Percentiles rank a stretch among this genome's conserved stretches.
Conservation (phyloP, 352 stramenopile species). For the Blastocystis sp. region DNA sequence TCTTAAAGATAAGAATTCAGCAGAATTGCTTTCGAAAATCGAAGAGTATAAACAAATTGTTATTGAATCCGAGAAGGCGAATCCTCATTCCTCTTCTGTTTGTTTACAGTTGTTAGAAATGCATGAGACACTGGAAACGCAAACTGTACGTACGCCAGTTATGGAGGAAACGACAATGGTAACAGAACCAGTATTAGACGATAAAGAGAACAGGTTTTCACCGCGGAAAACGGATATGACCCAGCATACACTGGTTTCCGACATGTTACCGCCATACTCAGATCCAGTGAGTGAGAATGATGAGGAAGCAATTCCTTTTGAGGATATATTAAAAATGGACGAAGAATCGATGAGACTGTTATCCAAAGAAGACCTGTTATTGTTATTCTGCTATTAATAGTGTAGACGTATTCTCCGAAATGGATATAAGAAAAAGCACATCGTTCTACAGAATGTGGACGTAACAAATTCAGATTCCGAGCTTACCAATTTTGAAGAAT, state of each 20-base stretch:
- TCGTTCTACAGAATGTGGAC: neutral
- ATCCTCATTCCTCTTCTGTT: constrained; percentile 26
- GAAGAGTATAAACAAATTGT: neutral
- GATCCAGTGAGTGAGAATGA: neutral
- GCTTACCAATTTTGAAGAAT: neutral
- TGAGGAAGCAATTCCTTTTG: neutral
- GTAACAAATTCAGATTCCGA: neutral
- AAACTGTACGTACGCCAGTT: neutral
- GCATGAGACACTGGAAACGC: neutral
- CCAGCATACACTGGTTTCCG: neutral
- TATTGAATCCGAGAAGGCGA: neutral
- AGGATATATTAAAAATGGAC: neutral
- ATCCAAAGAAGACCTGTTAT: neutral
- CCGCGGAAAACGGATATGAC: neutral
- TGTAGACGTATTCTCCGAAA: neutral
- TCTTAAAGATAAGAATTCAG: neutral
- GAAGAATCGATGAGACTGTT: neutral
- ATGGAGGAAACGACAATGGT: neutral
- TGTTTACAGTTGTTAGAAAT: neutral
- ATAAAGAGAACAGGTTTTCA: neutral
- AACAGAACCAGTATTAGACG: neutral
- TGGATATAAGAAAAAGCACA: neutral
- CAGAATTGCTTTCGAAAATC: neutral
- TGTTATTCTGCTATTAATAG: neutral
- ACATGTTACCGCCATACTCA: neutral